Percentiles rank a stretch among this genome's conserved stretches.
Conservation (phyloP, 139 green algal genomes). For the Coccomyxa sp. region DNA sequence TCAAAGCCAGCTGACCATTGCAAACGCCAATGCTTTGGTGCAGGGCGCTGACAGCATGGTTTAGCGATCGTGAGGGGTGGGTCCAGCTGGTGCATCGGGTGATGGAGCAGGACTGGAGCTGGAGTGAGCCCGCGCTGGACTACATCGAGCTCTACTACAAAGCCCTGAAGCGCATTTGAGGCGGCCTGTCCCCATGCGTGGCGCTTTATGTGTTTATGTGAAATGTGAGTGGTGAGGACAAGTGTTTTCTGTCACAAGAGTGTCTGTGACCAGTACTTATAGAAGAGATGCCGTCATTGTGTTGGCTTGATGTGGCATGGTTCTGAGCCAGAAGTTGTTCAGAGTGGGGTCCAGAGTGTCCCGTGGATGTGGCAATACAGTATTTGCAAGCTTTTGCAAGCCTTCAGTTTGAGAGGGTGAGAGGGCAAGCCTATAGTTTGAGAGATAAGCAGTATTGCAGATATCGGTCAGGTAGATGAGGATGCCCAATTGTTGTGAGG, state of each 20-base stretch:
- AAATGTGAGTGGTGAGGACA: background rate
- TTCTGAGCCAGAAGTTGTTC: background rate
- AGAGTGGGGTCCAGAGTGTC: no score
- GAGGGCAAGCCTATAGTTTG: no score
- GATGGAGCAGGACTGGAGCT: conserved; percentile 93
- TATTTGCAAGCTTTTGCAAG: no score
- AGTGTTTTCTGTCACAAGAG: background rate
- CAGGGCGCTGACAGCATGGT: conserved; percentile 73
- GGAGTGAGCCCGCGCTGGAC: conserved; percentile 86
- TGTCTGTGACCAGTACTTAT: background rate
- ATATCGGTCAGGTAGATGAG: no score
- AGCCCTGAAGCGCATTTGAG: conserved; percentile 20
- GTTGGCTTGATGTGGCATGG: background rate
- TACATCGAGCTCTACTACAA: conserved; percentile 98
- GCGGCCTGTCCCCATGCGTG: background rate
- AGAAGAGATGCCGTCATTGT: background rate
- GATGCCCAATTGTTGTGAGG: no score
- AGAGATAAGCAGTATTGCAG: no score
- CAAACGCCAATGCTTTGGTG: background rate
- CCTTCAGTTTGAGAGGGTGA: no score
- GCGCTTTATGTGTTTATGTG: background rate
- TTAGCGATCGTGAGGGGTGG: conserved; percentile 71
- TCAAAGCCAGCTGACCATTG: background rate
- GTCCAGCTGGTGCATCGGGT: conserved; percentile 39
- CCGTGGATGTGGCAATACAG: no score